A percentile compares a stretch with the other conserved stretches of the same genome.
Conservation (phyloP, 2,329 filamentous ascomycete species). For the Fusarium sp. region DNA sequence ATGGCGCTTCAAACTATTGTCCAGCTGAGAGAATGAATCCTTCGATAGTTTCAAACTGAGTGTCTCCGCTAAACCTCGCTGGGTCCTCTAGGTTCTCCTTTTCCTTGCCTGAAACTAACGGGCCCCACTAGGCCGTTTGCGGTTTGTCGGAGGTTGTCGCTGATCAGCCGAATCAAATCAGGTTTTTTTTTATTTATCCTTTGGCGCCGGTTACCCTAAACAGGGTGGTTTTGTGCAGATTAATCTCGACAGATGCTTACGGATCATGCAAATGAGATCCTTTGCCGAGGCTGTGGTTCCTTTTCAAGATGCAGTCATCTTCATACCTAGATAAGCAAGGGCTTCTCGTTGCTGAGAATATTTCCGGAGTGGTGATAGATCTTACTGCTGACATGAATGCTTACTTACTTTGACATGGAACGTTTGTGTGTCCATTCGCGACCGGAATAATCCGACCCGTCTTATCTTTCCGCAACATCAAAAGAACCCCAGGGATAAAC, state of each 20-base stretch:
- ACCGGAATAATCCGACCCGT: not conserved
- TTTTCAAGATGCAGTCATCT: not conserved
- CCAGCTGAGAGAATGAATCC: not conserved
- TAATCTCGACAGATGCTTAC: not conserved
- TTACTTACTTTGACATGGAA: not conserved
- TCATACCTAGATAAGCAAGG: not conserved
- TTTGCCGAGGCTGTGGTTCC: not conserved
- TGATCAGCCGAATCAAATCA: not conserved
- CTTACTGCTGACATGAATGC: not conserved
- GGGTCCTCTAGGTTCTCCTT: not conserved
- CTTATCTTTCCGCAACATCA: not conserved
- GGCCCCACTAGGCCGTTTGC: not conserved
- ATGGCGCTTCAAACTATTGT: not conserved
- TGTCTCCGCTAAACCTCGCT: not conserved
- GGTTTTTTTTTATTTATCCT: not conserved
- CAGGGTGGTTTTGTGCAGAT: not conserved
- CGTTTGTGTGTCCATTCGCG: not conserved
- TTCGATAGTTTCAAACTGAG: slow-evolving; percentile 4
- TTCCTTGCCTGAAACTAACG: not conserved
- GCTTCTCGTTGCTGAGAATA: not conserved
- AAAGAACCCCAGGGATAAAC: not conserved
- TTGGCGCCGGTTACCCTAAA: not conserved
- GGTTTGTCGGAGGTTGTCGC: not conserved
- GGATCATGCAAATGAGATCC: not conserved
- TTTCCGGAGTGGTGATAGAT: not conserved